Conservation (phyloP, 495 filamentous ascomycete species). For the Daldinia vernicosa region DNA sequence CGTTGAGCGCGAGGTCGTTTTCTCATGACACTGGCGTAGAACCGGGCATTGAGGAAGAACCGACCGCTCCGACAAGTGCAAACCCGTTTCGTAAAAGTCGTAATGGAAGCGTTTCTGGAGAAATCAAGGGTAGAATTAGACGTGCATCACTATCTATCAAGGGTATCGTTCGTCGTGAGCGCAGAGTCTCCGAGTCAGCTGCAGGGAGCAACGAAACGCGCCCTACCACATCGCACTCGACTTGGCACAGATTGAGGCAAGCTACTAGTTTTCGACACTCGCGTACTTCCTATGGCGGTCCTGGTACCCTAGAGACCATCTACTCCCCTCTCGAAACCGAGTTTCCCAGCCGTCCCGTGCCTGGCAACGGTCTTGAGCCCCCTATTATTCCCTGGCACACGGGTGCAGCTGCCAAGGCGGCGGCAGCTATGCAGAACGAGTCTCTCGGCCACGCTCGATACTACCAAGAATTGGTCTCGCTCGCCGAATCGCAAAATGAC, state of each 20-base stretch:
- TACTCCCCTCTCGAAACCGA: conserved; percentile 48
- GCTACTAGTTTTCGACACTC: conserved; percentile 60
- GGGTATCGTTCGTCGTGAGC: conserved; percentile 56
- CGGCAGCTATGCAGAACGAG: conserved; percentile 74
- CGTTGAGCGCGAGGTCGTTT: conserved; percentile 41
- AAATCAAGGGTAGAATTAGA: conserved; percentile 57
- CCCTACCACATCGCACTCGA: conserved; percentile 58
- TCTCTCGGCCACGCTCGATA: conserved; percentile 45
- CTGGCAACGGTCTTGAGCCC: conserved; percentile 59
- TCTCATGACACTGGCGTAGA: conserved; percentile 43
- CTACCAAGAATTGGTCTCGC: conserved; percentile 39
- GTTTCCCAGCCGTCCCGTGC: conserved; percentile 53
- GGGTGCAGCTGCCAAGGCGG: conserved; percentile 75
- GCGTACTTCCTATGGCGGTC: conserved; percentile 48
- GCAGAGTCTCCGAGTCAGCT: conserved; percentile 53
- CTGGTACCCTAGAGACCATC: conserved; percentile 45
- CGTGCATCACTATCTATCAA: conserved; percentile 61
- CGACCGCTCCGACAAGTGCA: conserved; percentile 26
- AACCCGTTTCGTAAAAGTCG: conserved; percentile 28
- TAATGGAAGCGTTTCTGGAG: conserved; percentile 50
- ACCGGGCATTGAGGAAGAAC: conserved; percentile 29
- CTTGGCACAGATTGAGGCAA: conserved; percentile 59
- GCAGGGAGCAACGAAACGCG: conserved; percentile 47
- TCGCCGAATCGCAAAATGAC: conserved; percentile 60
- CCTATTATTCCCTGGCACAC: conserved; percentile 63